These are phyloP conservation scores for Gonapodya sp. DNA, from an alignment of 192 early-diverging fungal species.

Conservation along the genomic window DNA sequence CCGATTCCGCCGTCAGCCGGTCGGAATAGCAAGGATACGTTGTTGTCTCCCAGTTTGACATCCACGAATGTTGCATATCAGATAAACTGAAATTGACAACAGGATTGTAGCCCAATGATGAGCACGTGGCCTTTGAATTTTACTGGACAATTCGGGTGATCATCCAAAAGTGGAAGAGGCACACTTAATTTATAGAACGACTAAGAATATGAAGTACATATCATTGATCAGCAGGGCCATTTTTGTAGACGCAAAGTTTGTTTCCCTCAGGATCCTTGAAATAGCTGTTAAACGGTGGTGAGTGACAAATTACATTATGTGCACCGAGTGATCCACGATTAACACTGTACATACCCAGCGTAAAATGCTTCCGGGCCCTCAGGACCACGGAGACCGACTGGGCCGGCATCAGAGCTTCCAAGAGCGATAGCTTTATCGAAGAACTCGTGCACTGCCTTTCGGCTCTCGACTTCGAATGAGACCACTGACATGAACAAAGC, in stretches of 20 bases:
- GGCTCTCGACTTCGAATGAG: background rate
- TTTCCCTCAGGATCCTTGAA: constrained; percentile 4
- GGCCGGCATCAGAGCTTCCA: background rate
- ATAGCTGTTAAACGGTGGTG: background rate
- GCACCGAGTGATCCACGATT: background rate
- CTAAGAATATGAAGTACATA: too few species aligned
- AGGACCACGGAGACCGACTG: background rate
- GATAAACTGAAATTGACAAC: too few species aligned
- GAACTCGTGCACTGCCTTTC: background rate
- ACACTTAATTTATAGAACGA: too few species aligned
- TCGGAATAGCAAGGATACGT: too few species aligned
- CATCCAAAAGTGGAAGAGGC: too few species aligned
- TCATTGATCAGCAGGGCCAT: background rate
- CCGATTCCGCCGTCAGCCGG: too few species aligned
- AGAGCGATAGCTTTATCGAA: background rate
- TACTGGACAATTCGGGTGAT: too few species aligned
- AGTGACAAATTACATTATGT: background rate
- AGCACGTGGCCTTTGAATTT: too few species aligned
- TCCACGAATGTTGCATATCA: too few species aligned
- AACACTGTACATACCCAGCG: background rate
- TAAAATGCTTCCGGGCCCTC: constrained; percentile 2
- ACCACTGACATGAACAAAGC: background rate
- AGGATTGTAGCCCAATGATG: too few species aligned
- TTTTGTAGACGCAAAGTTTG: background rate
- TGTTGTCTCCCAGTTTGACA: too few species aligned